Evolutionary conservation across 2,329 filamentous ascomycete genomes (phyloP).

Genomic region (Lojkania enalia): DNA sequence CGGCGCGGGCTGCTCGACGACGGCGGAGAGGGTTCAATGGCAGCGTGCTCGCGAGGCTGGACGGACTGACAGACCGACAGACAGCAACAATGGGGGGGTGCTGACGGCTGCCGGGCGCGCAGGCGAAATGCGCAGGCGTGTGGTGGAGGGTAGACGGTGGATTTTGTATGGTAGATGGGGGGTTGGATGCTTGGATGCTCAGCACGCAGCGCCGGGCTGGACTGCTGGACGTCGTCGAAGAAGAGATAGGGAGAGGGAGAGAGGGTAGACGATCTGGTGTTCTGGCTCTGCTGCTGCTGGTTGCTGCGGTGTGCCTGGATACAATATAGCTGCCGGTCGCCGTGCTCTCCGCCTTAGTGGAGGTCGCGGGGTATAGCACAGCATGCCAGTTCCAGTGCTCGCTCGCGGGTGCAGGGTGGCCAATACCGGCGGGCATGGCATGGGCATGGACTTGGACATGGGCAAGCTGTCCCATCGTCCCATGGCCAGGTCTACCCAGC

Average conservation of each 20-base stretch:
- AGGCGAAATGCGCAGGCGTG: constrained; percentile 9
- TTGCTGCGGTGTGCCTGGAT: constrained; percentile 40
- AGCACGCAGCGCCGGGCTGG: constrained; percentile 33
- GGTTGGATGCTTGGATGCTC: constrained; percentile 1
- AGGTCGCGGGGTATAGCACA: constrained; percentile 41
- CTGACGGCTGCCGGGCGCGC: too few relatives aligned
- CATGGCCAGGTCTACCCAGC: constrained; percentile 39
- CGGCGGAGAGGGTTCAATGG: constrained; percentile 12
- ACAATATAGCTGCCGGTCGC: constrained; percentile 42
- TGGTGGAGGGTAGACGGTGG: constrained; percentile 1
- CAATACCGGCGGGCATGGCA: constrained; percentile 39
- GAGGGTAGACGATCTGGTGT: too few relatives aligned
- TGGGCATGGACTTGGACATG: too few relatives aligned
- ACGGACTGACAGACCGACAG: constrained; percentile 1
- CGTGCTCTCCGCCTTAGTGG: constrained; percentile 38
- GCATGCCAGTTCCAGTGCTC: constrained; percentile 30
- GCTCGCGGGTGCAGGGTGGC: constrained; percentile 38
- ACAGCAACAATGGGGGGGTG: too few relatives aligned
- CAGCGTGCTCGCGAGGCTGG: constrained; percentile 1
- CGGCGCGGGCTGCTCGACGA: constrained; percentile 22
- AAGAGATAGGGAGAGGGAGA: constrained; percentile 29
- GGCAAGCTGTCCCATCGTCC: too few relatives aligned
- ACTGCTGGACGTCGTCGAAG: constrained; percentile 34
- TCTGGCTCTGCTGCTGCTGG: too few relatives aligned
- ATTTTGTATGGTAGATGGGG: constrained; percentile 9